Evolutionary conservation across 768 basidiomycete species (phyloP).

Genomic region (Pulveroboletus sp.): DNA sequence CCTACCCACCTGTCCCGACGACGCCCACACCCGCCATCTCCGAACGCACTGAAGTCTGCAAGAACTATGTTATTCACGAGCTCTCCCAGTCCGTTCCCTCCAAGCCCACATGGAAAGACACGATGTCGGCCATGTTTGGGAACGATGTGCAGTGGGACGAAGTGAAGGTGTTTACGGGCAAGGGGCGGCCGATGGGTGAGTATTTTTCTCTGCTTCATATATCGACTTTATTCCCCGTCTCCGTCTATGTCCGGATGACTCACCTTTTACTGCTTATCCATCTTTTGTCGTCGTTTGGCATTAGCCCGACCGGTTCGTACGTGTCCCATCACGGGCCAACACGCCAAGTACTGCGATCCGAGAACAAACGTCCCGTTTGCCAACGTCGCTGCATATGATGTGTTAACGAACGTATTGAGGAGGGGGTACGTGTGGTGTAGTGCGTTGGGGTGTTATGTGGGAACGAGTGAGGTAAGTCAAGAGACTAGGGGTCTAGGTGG

Average conservation of each 20-base stretch:
- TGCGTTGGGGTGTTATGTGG: slow-evolving; percentile 40
- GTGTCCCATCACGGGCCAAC: slow-evolving; percentile 71
- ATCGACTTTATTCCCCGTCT: too few relatives aligned
- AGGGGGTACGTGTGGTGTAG: slow-evolving; percentile 56
- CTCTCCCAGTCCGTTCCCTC: slow-evolving; percentile 40
- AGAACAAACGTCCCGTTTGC: slow-evolving; percentile 77
- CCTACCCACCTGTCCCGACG: slow-evolving; percentile 10
- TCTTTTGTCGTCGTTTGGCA: not conserved
- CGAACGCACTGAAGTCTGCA: slow-evolving; percentile 46
- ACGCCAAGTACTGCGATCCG: slow-evolving; percentile 78
- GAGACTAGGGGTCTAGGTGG: not conserved
- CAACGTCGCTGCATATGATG: slow-evolving; percentile 57
- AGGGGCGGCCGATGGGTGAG: slow-evolving; percentile 61
- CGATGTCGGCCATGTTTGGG: slow-evolving; percentile 82
- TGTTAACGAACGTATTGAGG: slow-evolving; percentile 39
- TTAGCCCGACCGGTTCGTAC: slow-evolving; percentile 31
- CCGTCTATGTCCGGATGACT: not conserved
- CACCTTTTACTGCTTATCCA: too few relatives aligned
- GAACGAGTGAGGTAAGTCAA: not conserved
- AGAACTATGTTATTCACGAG: slow-evolving; percentile 73
- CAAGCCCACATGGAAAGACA: slow-evolving; percentile 61
- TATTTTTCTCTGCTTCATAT: not conserved
- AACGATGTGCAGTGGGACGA: slow-evolving; percentile 79
- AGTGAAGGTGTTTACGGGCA: slow-evolving; percentile 57
- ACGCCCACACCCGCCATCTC: slow-evolving; percentile 15